Evolutionary conservation across 768 basidiomycete species (phyloP), one percentile per base, ranked within the genome.

Genomic region (Mrakia gelida): DNA sequence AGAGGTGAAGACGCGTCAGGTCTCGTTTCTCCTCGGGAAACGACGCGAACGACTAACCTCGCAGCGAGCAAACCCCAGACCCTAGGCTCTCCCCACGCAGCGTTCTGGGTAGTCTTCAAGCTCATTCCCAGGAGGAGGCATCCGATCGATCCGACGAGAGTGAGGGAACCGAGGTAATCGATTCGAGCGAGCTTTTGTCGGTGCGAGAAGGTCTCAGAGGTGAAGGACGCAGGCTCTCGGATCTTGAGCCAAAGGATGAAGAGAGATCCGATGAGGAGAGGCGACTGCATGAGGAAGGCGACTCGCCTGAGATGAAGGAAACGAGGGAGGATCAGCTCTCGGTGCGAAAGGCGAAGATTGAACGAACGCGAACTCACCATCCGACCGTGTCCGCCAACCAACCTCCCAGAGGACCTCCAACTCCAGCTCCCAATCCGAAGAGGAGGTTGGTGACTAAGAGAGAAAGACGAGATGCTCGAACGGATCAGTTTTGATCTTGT

Each of bases 101-200:
- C 65, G 8, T 49, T n/a, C 28, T 56, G 41, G 10, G 74, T 75
- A 1, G 78, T 79, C 71, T 79, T 79, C 28, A 79, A n/a, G 26
- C 78, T 79, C 75, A 79, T 63, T 3, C 77, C 79, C 21, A 85
- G 77, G n/a, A 86, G 80, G 18, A 85, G 80, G 4, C 82, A 80
- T 6, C 75, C 80, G 71, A 82, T 78, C 4, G 77, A 67, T 34
- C 80, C 85, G 49, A 93, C 93, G 34, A 98, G 88, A 0, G 93
- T 93, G 73, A 92, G 83, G 28, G 91, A 92, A 18, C 95, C 95
- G 75, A 92, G 85, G 82, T 90, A 91, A 85, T 98, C 95, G 81
- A 97, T 91, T 34, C 92, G 74, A 13, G 15, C 15, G 38, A 77
- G 54, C 75, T 45, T 71, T 56, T 54, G 70, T 38, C 78, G n/a